phyloP scores from a whole-genome alignment of 208 protist genomes.

The Balamuthia mandrillaris region DNA sequence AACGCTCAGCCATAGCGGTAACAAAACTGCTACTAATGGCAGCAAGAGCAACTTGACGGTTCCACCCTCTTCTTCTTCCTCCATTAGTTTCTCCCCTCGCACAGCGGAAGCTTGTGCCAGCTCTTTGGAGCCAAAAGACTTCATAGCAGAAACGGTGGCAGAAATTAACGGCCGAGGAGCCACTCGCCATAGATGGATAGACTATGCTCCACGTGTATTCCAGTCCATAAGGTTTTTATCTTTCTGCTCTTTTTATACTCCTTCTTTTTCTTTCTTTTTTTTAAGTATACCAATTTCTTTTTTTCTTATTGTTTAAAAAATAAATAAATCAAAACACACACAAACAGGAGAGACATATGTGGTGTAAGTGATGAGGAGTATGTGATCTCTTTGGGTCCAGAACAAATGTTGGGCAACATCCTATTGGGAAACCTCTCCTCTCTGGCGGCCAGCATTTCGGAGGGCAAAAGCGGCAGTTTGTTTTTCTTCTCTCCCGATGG shows the following conservation, averaged over 20 bases:
- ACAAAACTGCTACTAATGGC: not conserved
- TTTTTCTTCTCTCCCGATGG: conserved; percentile 17
- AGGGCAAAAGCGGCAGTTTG: not conserved
- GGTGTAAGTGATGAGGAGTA: not conserved
- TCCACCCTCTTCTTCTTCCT: too few species aligned
- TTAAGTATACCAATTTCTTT: too few species aligned
- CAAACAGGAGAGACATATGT: too few species aligned
- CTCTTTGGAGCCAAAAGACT: not conserved
- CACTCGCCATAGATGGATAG: not conserved
- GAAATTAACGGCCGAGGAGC: not conserved
- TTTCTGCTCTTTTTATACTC: too few species aligned
- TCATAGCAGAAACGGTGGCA: not conserved
- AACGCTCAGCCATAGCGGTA: not conserved
- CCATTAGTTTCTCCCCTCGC: too few species aligned
- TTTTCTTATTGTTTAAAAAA: too few species aligned
- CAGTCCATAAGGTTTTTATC: not conserved
- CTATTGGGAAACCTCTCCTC: not conserved
- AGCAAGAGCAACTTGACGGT: too few species aligned
- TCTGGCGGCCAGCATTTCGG: not conserved
- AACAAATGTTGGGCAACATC: conserved; percentile 8
- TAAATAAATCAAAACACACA: too few species aligned
- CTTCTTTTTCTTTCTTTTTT: too few species aligned
- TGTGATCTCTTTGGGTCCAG: not conserved
- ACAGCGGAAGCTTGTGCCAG: not conserved
- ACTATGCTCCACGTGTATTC: not conserved